Evolutionary conservation across 83 land plant genomes (phyloP).

Genomic region (Thuja plicata): DNA sequence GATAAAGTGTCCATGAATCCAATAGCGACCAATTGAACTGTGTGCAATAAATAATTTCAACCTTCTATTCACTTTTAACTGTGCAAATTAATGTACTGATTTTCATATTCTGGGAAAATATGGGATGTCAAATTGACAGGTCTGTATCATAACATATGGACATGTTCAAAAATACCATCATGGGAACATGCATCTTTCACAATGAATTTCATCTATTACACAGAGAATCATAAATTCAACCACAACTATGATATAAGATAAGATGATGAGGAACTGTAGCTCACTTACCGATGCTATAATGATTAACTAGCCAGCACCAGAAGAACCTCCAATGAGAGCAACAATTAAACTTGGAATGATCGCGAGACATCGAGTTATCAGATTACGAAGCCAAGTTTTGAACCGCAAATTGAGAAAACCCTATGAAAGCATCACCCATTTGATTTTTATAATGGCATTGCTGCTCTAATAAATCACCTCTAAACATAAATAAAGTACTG

Average conservation of each 20-base stretch:
- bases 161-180: not conserved
- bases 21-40: not conserved
- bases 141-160: not conserved
- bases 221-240: not conserved
- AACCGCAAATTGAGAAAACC: constrained; percentile 76
- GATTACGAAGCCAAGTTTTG: constrained; percentile 65
- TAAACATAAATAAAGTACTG: not conserved
- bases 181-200: not conserved
- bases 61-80: not conserved
- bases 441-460: not conserved
- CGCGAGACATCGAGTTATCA: constrained; percentile 68
- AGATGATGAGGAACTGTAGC: not conserved
- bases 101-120: not conserved
- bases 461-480: not conserved
- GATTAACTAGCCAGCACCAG: constrained; percentile 81
- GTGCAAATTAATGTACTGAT: not conserved
- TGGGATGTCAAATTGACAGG: not conserved
- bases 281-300: constrained; percentile 74
- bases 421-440: constrained; percentile 27
- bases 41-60: not conserved
- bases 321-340: constrained; percentile 77
- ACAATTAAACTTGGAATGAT: constrained; percentile 76
- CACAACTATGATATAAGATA: not conserved
- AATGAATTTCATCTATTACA: not conserved
- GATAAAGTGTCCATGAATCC: not conserved